Evolutionary conservation across 2,329 filamentous ascomycete genomes (phyloP), one percentile per base, ranked within the genome.

Genomic region (Alternaria ethzedia): DNA sequence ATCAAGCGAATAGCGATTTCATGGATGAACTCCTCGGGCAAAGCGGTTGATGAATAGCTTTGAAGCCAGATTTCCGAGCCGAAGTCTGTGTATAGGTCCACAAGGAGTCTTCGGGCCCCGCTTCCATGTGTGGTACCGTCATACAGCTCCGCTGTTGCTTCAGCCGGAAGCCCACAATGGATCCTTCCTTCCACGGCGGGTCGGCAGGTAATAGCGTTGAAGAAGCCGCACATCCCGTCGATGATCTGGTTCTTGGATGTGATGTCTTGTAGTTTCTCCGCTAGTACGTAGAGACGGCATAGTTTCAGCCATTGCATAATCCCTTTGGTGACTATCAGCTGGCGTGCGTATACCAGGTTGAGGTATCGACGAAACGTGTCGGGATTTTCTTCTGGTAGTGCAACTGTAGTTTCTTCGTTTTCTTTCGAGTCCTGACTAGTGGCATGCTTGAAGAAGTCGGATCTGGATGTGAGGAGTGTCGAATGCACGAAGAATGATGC

Each of bases 241-340:
- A 41, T 41, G 36, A 41, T 41, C 0, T 41, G 36, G 36, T 41
- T 41, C 36, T 41, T 41, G 8, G n/a, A 41, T 11, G 15, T 41
- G 0, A 41, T 5, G 36, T 41, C 36, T 41, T 41, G 36, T 41
- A 41, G 36, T 41, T 41, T 41, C 36, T 41, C 36, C 36, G 36
- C 36, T 41, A 41, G n/a, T 0, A 41, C 36, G 36, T 41, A 41
- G 0, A 41, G 36, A 0, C 36, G 36, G 0, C 36, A 41, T 17
- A 41, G 9, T 0, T 6, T 41, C n/a, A 41, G 36, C 36, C 36
- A 41, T 0, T 41, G 15, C 0, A 0, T 0, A 17, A 0, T 6
- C 0, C 36, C n/a, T 17, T 0, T 41, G 0, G 36, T 41, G 36
- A 11, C 36, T 41, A 25, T 25, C 23, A 41, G 36, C 36, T 41